phyloP scores from a whole-genome alignment of 2,329 filamentous ascomycete genomes.

The Aspergillus aculeatinus region DNA sequence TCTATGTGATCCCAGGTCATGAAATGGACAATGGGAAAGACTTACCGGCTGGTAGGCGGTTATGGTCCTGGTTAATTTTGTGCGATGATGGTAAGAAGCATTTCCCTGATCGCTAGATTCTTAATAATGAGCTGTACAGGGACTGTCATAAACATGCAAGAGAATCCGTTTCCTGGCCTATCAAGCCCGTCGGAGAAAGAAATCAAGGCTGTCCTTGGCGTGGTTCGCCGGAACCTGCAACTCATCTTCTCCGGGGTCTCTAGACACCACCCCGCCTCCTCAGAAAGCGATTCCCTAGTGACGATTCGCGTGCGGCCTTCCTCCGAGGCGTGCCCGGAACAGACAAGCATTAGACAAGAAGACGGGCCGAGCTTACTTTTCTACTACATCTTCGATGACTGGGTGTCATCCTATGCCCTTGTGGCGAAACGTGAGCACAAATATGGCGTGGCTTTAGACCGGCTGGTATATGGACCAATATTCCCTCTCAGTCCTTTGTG shows the following conservation, averaged over 20 bases:
- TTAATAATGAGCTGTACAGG: conserved; percentile 40
- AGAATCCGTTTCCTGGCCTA: conserved; percentile 55
- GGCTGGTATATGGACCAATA: conserved; percentile 42
- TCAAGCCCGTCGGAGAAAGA: conserved; percentile 31
- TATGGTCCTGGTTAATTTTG: conserved; percentile 72
- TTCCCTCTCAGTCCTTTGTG: neutral
- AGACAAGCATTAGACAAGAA: conserved; percentile 41
- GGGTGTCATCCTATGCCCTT: conserved; percentile 62
- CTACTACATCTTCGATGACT: conserved; percentile 68
- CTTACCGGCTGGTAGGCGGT: conserved; percentile 51
- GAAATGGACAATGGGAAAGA: conserved; percentile 32
- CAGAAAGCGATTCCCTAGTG: conserved; percentile 52
- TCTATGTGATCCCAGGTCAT: conserved; percentile 49
- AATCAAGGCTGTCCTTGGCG: conserved; percentile 30
- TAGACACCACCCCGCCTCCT: conserved; percentile 47
- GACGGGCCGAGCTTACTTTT: conserved; percentile 63
- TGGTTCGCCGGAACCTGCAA: conserved; percentile 57
- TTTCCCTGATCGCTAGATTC: neutral
- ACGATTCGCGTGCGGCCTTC: conserved; percentile 47
- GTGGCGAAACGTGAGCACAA: conserved; percentile 57
- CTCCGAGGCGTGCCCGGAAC: conserved; percentile 29
- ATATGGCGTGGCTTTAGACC: conserved; percentile 50
- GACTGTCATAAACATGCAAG: conserved; percentile 69
- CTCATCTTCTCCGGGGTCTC: conserved; percentile 64
- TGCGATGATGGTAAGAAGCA: conserved; percentile 59